Evolutionary conservation across 108 stramenopile species (phyloP).

Genomic region (Cyclotella kingstonii): DNA sequence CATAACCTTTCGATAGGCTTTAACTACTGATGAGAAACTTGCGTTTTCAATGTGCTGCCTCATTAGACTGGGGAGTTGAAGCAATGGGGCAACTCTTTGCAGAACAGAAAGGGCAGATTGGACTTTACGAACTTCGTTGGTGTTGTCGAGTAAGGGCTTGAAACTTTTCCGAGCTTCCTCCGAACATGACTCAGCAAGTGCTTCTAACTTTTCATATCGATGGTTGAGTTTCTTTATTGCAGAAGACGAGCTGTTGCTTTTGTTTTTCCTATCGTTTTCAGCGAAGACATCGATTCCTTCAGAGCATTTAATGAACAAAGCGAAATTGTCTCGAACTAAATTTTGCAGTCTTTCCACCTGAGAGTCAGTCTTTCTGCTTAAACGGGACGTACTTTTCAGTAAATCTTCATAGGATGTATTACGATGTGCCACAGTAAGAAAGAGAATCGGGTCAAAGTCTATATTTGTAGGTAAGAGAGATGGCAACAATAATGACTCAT

Average conservation of each 20-base stretch:
- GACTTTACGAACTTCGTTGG: conserved; percentile 85
- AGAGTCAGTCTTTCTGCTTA: conserved; percentile 82
- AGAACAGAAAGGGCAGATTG: conserved; percentile 83
- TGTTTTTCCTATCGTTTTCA: conserved; percentile 24
- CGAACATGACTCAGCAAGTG: conserved; percentile 64
- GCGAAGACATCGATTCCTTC: conserved; percentile 84
- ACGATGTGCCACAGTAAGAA: conserved; percentile 83
- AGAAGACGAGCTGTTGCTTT: conserved; percentile 35
- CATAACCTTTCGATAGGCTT: conserved; percentile 83
- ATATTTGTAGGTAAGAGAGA: conserved; percentile 75
- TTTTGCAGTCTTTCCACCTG: conserved; percentile 81
- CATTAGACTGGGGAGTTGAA: conserved; percentile 83
- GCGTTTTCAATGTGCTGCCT: conserved; percentile 85
- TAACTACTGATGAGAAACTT: conserved; percentile 76
- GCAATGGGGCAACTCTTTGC: conserved; percentile 75
- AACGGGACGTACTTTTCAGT: conserved; percentile 63
- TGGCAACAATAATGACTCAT: neutral
- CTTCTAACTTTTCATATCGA: conserved; percentile 72
- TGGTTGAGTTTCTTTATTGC: conserved; percentile 50
- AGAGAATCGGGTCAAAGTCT: conserved; percentile 85
- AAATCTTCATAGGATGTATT: conserved; percentile 70
- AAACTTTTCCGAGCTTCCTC: conserved; percentile 84
- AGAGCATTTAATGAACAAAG: conserved; percentile 82
- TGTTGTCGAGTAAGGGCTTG: conserved; percentile 87
- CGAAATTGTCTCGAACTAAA: conserved; percentile 87